A percentile compares a stretch with the other conserved stretches of the same genome.
Evolutionary conservation across 805 yeast species (phyloP).

Genomic region (Ogataea pini): DNA sequence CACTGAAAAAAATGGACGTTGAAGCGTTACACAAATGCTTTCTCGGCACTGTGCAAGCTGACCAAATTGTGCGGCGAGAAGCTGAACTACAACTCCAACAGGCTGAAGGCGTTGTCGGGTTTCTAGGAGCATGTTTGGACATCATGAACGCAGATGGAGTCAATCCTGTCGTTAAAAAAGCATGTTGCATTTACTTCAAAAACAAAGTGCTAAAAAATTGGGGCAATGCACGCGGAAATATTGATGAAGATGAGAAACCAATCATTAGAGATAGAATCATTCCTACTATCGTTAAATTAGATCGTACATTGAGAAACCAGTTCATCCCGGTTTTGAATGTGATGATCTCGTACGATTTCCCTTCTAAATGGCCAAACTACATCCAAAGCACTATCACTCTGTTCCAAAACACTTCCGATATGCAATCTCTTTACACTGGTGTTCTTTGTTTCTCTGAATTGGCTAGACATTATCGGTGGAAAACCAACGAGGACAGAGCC

Average conservation of each 20-base stretch:
- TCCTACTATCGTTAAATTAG: conserved; percentile 54
- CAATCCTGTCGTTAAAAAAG: conserved; percentile 59
- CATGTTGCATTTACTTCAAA: conserved; percentile 87
- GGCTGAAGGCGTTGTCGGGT: conserved; percentile 64
- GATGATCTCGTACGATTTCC: conserved; percentile 46
- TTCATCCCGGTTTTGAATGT: conserved; percentile 52
- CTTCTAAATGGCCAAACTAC: conserved; percentile 54
- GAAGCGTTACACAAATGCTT: conserved; percentile 70
- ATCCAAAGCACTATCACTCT: conserved; percentile 49
- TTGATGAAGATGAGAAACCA: conserved; percentile 74
- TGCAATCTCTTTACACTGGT: conserved; percentile 58
- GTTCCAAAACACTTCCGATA: conserved; percentile 45
- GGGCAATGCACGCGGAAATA: conserved; percentile 41
- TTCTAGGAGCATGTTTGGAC: conserved; percentile 80
- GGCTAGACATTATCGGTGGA: conserved; percentile 77
- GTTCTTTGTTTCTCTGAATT: conserved; percentile 74
- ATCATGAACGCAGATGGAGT: conserved; percentile 58
- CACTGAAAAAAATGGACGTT: conserved; percentile 59
- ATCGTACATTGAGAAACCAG: conserved; percentile 47
- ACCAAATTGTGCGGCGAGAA: conserved; percentile 56
- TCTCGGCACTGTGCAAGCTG: conserved; percentile 73
- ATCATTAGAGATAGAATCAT: conserved; percentile 68
- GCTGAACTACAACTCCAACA: conserved; percentile 70
- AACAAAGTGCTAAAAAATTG: conserved; percentile 71
- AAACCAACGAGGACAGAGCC: conserved; percentile 53